Evolutionary conservation across 2,329 filamentous ascomycete genomes (phyloP), one percentile per base, ranked within the genome.

Genomic region (Aspergillus sp.): DNA sequence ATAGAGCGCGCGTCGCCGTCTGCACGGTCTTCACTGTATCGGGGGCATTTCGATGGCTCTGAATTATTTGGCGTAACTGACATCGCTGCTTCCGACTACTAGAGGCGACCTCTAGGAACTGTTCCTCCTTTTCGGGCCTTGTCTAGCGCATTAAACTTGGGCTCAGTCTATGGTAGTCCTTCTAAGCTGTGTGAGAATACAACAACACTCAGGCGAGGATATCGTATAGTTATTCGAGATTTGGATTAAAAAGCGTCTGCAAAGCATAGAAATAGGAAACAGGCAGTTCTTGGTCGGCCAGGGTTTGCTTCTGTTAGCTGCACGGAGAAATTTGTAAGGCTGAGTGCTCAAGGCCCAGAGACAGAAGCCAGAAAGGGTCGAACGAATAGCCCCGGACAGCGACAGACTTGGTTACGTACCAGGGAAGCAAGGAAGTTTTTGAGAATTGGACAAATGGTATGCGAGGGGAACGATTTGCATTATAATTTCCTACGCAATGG

Each of bases 1-100:
- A 76, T 67, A 6, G 68, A 71, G 22, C 69, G 58, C 22, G 65
- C 53, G 30, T 70, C 67, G 7, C 41, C 58, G 3, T 57, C 59
- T 20, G 53, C 38, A 17, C 48, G 51, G 20, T 61, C 50, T 26
- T 60, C 54, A 15, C 55, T 59, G 6, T 66, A 57, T 12, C 48
- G 57, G 18, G 64, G 56, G 57, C 60, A 61, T 65, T 69, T 67
- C 38, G 64, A 57, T 20, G 59, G 45, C 12, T 64, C 61, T 15
- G 41, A 41, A 7, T 50, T 24, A 17, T 55, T 36, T 48, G 62
- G 56, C 24, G 62, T 34, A 20, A 60, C 55, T 24, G 68, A 64
- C 70, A 72, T 72, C 13, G 39, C 56, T 38, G 18, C n/a, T 24
- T 20, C 32, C 34, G 38, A 42, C 48, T 42, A 43, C 20, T 36